Conservation (phyloP, 164 flowering plant genomes). For the Cinnamomum micranthum region DNA sequence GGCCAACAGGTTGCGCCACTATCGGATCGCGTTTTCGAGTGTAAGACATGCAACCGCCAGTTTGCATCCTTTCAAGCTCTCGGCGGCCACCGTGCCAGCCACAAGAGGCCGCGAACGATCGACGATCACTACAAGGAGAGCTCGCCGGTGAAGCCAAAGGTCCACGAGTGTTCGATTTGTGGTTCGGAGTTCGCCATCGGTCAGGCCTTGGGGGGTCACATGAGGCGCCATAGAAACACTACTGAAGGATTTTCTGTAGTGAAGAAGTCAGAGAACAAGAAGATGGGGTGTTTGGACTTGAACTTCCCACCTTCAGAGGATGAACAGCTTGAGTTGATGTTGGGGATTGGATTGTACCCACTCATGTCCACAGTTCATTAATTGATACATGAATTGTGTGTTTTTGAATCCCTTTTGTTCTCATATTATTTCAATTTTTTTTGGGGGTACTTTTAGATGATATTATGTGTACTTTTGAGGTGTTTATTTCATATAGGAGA, state of each 20-base stretch:
- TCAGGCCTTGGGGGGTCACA: constrained; percentile 69
- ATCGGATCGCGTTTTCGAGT: constrained; percentile 53
- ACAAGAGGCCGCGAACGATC: constrained; percentile 57
- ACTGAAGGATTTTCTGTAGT: constrained; percentile 6
- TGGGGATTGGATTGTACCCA: not conserved
- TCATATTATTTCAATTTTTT: not conserved
- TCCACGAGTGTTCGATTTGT: constrained; percentile 62
- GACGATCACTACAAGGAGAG: constrained; percentile 8
- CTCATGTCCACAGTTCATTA: constrained; percentile 1
- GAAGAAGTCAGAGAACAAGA: constrained; percentile 27
- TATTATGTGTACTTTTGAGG: not conserved
- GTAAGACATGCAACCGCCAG: constrained; percentile 78
- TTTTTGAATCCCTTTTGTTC: too few species aligned
- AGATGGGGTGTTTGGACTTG: constrained; percentile 50
- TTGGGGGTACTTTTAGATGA: not conserved
- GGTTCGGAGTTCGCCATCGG: constrained; percentile 56
- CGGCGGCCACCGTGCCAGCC: constrained; percentile 90
- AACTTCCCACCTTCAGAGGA: constrained; percentile 63
- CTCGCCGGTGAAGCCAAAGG: constrained; percentile 18
- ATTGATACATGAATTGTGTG: too few species aligned
- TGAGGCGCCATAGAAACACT: constrained; percentile 48
- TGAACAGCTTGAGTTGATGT: not conserved
- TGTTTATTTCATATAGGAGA: not conserved
- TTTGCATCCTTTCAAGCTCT: constrained; percentile 88
- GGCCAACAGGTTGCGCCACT: not conserved